Percentiles rank a stretch among this genome's conserved stretches.
Evolutionary conservation across 1,284 basidiomycete species (phyloP).

Genomic region (Coriolopsis trogii): DNA sequence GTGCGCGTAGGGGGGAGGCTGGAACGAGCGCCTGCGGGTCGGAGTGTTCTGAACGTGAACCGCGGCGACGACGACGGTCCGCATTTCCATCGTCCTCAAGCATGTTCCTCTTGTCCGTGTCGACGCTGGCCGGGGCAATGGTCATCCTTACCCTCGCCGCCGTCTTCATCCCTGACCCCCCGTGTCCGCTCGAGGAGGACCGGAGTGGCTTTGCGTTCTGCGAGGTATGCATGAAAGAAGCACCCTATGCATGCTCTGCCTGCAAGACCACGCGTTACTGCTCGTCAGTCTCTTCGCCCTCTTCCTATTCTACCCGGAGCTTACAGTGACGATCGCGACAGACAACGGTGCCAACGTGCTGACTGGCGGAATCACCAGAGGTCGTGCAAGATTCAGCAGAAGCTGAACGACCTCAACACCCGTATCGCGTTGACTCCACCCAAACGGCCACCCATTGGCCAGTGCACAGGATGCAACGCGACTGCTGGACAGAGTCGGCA

Average conservation of each 20-base stretch:
- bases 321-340: background rate
- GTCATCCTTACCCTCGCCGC: constrained; percentile 23
- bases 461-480: constrained; percentile 41
- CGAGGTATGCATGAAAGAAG: constrained; percentile 24
- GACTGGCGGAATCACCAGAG: constrained; percentile 21
- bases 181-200: constrained; percentile 22
- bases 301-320: background rate
- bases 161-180: constrained; percentile 19
- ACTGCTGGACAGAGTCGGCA: constrained; percentile 30
- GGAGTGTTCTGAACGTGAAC: constrained; percentile 13
- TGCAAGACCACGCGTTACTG: constrained; percentile 24
- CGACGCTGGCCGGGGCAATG: constrained; percentile 23
- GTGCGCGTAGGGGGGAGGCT: constrained; percentile 5
- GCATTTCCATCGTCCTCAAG: no score
- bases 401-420: constrained; percentile 22
- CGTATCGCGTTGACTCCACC: constrained; percentile 25
- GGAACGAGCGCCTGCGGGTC: background rate
- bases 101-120: constrained; percentile 23
- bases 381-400: constrained; percentile 24
- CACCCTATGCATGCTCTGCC: constrained; percentile 20
- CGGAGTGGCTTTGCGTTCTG: constrained; percentile 24
- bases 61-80: background rate
- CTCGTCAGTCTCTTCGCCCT: constrained; percentile 15
- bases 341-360: constrained; percentile 13
- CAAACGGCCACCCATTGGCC: constrained; percentile 33